Evolutionary conservation across 164 flowering plant genomes (phyloP), one percentile per base, ranked within the genome.

Genomic region (Vitis rotundifolia): DNA sequence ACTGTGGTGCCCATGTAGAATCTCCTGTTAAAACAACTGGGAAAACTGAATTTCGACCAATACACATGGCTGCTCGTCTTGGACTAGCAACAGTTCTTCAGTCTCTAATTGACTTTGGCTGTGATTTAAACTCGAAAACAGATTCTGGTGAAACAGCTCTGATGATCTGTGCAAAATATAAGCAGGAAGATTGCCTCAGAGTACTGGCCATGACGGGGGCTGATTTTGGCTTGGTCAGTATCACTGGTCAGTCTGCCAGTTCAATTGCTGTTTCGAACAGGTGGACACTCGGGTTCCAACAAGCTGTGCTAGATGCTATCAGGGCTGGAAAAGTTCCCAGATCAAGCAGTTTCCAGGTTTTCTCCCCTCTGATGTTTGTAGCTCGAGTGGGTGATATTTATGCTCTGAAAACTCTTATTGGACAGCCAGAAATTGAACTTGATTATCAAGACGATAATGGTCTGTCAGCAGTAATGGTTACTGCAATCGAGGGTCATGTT

Each of bases 41-140:
- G 1, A 79, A 81, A n/a, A 72, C 75, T 11, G 76, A 72, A 64
- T 79, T 79, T 57, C 85, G 83, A n/a, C 81, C 95, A 2, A 70
- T 90, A 53, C 95, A 90, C 78, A 65, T 90, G 80, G 91, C 92
- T 70, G 81, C 91, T 11, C 86, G 90, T 49, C 77, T 84, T 54
- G 95, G 93, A 9, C 67, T 64, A 1, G 26, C 83, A 31, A 52
- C 77, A 9, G 66, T 84, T 59, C 73, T 88, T 61, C 86, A 87
- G 64, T 69, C 53, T 65, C 70, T 87, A 15, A 69, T 90, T 47
- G 75, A 78, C 49, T 78, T 71, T 64, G 91, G 91, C 1, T 88
- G 91, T 72, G 81, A 88, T 75, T 19, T 86, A 8, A 83, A 88
- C 76, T 80, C 90, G 7, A 79, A 48, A 75, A 85, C 86, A 22